Percentiles rank a stretch among this genome's conserved stretches.
Conservation (phyloP, 805 yeast genomes). For the Tetrapisispora nanseiensis region DNA sequence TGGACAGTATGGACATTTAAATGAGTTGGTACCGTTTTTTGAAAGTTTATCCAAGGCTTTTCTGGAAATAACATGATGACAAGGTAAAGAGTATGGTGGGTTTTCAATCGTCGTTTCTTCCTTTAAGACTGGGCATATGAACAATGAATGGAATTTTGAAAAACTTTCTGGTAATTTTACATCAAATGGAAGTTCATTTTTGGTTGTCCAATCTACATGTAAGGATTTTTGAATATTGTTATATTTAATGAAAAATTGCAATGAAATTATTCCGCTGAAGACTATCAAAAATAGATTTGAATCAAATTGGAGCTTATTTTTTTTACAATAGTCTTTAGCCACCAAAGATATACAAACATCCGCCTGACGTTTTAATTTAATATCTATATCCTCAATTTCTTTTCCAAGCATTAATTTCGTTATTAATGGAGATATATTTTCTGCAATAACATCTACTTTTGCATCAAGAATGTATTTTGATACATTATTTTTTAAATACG, state of each 20-base stretch:
- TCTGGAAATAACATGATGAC: conserved; percentile 54
- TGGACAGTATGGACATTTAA: conserved; percentile 72
- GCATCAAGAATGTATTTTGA: background rate
- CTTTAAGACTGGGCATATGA: conserved; percentile 62
- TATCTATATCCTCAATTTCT: conserved; percentile 13
- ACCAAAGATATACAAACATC: conserved; percentile 28
- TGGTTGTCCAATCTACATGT: conserved; percentile 42
- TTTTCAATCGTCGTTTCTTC: conserved; percentile 52
- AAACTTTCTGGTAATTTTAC: conserved; percentile 43
- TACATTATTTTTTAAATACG: conserved; percentile 32
- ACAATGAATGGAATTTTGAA: conserved; percentile 49
- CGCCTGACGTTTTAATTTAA: conserved; percentile 16
- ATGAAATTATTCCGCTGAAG: conserved; percentile 43
- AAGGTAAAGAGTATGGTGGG: conserved; percentile 55
- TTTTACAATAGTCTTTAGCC: conserved; percentile 40
- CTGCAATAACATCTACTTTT: background rate
- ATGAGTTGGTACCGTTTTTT: conserved; percentile 34
- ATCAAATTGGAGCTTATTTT: conserved; percentile 40
- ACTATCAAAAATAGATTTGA: conserved; percentile 44
- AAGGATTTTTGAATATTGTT: conserved; percentile 27
- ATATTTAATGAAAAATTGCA: conserved; percentile 44
- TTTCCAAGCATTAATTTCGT: conserved; percentile 27
- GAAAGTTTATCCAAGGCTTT: conserved; percentile 42
- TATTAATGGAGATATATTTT: conserved; percentile 31
- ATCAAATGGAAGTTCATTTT: conserved; percentile 54